phyloP scores from a whole-genome alignment of 2,329 filamentous ascomycete species.

The Neopestalotiopsis sp. region DNA sequence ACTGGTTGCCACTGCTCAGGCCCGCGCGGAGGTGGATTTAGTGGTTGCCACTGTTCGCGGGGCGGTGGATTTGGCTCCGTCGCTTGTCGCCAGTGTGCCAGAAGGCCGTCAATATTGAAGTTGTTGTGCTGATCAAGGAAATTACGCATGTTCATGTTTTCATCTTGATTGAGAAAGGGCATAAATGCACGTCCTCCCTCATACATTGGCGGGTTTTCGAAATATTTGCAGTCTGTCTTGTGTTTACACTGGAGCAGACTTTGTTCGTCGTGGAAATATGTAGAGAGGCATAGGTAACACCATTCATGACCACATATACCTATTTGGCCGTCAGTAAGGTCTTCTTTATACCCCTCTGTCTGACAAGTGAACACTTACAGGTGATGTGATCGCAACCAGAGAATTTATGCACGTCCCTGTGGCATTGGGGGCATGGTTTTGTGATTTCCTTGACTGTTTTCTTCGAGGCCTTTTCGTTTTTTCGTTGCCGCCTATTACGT shows the following conservation, averaged over 20 bases:
- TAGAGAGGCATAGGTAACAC: constrained; percentile 43
- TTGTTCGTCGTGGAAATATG: constrained; percentile 31
- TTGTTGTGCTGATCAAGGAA: not conserved
- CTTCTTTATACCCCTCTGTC: no score
- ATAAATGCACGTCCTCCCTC: constrained; percentile 30
- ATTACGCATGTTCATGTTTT: not conserved
- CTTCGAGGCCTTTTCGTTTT: constrained; percentile 40
- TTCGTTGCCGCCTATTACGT: constrained; percentile 33
- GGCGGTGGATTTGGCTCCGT: no score
- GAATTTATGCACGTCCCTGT: constrained; percentile 40
- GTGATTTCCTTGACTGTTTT: constrained; percentile 36
- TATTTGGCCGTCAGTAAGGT: constrained; percentile 15
- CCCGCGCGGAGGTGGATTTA: no score
- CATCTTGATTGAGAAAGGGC: constrained; percentile 19
- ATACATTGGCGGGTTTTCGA: constrained; percentile 29
- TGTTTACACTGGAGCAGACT: constrained; percentile 39
- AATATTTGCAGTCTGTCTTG: constrained; percentile 32
- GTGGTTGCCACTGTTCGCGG: no score
- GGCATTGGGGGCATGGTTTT: constrained; percentile 42
- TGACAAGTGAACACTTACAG: constrained; percentile 34
- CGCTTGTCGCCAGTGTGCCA: no score
- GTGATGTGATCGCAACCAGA: constrained; percentile 47
- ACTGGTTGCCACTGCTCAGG: no score
- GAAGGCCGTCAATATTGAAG: no score
- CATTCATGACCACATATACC: constrained; percentile 44